These are phyloP conservation scores for Salvia miltiorrhiza DNA, from an alignment of 257 asterid species.

Conservation along the genomic window DNA sequence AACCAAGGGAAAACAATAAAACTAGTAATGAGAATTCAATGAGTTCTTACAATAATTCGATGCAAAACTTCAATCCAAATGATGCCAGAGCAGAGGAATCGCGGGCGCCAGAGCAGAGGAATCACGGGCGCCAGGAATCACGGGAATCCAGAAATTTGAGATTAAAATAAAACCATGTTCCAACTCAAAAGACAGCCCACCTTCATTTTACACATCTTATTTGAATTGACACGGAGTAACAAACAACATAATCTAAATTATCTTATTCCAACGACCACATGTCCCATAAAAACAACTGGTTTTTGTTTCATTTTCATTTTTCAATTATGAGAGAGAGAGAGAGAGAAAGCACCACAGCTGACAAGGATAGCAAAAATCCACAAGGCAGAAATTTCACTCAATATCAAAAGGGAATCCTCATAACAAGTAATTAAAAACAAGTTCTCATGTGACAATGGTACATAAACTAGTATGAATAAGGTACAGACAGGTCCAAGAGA, in stretches of 20 bases:
- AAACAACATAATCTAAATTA: neutral
- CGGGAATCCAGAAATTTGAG: neutral
- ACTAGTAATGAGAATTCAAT: no score
- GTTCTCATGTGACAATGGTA: conserved; percentile 3
- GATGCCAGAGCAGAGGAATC: no score
- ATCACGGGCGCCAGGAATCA: no score
- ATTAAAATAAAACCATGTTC: conserved; percentile 3
- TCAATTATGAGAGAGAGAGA: neutral
- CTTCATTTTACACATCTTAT: neutral
- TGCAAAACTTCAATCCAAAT: no score
- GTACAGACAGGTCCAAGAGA: conserved; percentile 6
- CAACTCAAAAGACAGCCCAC: conserved; percentile 15
- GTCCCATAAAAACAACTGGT: neutral
- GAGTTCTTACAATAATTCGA: no score
- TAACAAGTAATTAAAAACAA: neutral
- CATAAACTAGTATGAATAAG: conserved; percentile 16
- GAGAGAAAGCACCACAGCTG: neutral
- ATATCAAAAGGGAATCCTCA: conserved; percentile 2
- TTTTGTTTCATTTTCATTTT: no score
- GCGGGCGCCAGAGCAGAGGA: no score
- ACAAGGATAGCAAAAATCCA: neutral
- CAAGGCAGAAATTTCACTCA: conserved; percentile 3
- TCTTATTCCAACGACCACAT: conserved; percentile 22
- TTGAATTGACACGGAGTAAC: neutral
- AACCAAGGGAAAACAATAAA: no score